Percentiles rank a stretch among this genome's conserved stretches.
Evolutionary conservation across 352 stramenopile species (phyloP).

Genomic region (Phytophthora crassamura): DNA sequence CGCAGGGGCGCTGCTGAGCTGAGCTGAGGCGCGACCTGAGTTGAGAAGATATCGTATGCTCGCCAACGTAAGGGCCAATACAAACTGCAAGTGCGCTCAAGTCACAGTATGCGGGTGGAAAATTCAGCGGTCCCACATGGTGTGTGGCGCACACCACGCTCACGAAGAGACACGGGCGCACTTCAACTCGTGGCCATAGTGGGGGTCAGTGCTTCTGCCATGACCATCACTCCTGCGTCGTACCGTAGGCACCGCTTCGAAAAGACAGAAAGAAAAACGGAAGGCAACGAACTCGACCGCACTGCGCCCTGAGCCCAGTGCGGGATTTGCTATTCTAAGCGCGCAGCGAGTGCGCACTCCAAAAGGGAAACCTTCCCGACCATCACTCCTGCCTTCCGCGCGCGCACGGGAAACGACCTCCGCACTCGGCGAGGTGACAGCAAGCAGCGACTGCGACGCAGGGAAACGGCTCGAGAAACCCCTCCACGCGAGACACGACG

Average conservation of each 20-base stretch:
- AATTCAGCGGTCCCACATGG: slow-evolving; percentile 16
- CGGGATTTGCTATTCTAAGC: slow-evolving; percentile 38
- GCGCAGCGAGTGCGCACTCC: slow-evolving; percentile 28
- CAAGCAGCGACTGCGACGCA: slow-evolving; percentile 14
- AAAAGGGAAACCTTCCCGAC: slow-evolving; percentile 38
- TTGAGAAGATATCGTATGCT: slow-evolving; percentile 20
- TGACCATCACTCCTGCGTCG: slow-evolving; percentile 17
- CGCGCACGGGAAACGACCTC: slow-evolving; percentile 32
- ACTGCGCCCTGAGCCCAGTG: slow-evolving; percentile 25
- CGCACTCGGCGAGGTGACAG: slow-evolving; percentile 31
- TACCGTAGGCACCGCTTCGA: slow-evolving; percentile 23
- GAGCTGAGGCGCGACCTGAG: slow-evolving; percentile 11
- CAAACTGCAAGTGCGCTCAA: slow-evolving; percentile 24
- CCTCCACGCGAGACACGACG: slow-evolving; percentile 10
- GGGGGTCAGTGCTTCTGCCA: slow-evolving; percentile 10
- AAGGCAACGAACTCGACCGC: slow-evolving; percentile 25
- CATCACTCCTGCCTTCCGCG: slow-evolving; percentile 43
- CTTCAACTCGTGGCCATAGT: slow-evolving; percentile 44
- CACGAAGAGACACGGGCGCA: slow-evolving; percentile 11
- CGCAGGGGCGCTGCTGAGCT: not conserved
- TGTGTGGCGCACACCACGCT: slow-evolving; percentile 13
- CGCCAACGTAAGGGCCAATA: slow-evolving; percentile 2
- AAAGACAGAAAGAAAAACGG: slow-evolving; percentile 42
- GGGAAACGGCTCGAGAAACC: slow-evolving; percentile 36
- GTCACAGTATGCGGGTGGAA: slow-evolving; percentile 16